phyloP scores from a whole-genome alignment of 2,329 filamentous ascomycete genomes.

The Pyrenophora seminiperda region DNA sequence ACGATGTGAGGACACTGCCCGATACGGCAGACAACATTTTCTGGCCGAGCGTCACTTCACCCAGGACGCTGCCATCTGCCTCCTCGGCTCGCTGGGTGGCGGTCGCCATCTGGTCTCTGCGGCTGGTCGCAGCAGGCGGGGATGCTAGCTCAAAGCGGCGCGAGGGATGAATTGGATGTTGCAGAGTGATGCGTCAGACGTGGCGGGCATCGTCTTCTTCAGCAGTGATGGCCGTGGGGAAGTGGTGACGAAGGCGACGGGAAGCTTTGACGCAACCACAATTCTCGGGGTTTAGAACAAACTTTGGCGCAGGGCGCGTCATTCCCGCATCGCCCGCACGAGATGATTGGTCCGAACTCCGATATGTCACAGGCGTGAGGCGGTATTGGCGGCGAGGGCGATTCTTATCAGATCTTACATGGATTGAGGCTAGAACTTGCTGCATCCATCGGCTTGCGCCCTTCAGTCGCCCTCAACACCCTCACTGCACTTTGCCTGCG shows the following conservation, averaged over 20 bases:
- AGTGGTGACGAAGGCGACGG: conserved; percentile 31
- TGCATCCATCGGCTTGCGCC: conserved; percentile 6
- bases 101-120: conserved; percentile 35
- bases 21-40: conserved; percentile 95
- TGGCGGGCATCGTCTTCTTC: conserved; percentile 36
- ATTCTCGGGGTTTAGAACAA: conserved; percentile 13
- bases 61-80: conserved; percentile 49
- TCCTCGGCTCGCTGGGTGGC: conserved; percentile 47
- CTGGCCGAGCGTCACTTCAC: conserved; percentile 79
- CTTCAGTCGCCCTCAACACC: conserved; percentile 14
- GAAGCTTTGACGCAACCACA: conserved; percentile 22
- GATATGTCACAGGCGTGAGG: background rate
- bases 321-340: conserved; percentile 13
- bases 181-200: conserved; percentile 29
- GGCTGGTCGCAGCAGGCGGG: conserved; percentile 4
- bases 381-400: too few species aligned
- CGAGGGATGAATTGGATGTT: conserved; percentile 31
- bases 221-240: conserved; percentile 8
- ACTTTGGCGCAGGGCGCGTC: conserved; percentile 24
- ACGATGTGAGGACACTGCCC: conserved; percentile 85
- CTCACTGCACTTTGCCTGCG: conserved; percentile 2
- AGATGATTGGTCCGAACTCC: conserved; percentile 8
- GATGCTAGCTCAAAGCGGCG: conserved; percentile 40
- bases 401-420: conserved; percentile 33
- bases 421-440: conserved; percentile 7